A percentile compares a stretch with the other conserved stretches of the same genome.
Evolutionary conservation across 257 asterid species (phyloP).

Genomic region (Linaria vulgaris): DNA sequence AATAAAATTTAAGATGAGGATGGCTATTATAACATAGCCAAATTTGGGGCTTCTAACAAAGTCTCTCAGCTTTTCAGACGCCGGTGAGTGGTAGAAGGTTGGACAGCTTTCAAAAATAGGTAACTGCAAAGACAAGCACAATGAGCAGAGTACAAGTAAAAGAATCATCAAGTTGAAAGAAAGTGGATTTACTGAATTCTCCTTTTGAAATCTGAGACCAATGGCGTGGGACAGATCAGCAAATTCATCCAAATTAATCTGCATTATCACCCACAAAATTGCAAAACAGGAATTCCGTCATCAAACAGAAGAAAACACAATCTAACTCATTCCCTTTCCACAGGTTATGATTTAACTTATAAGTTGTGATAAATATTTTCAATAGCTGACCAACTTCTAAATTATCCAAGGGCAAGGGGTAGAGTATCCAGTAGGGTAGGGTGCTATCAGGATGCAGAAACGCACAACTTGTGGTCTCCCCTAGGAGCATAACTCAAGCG

Average conservation of each 20-base stretch:
- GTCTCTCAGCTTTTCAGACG: conserved; percentile 64
- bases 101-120: conserved; percentile 75
- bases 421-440: too few relatives aligned
- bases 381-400: too few relatives aligned
- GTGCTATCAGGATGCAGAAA: too few relatives aligned
- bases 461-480: too few relatives aligned
- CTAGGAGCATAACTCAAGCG: too few relatives aligned
- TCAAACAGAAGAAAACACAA: background rate
- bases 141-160: conserved; percentile 24
- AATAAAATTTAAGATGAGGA: conserved; percentile 72
- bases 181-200: conserved; percentile 64
- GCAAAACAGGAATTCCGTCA: background rate
- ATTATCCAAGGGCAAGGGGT: too few relatives aligned
- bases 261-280: conserved; percentile 33
- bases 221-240: conserved; percentile 84
- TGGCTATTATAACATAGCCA: conserved; percentile 56
- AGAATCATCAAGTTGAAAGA: conserved; percentile 22
- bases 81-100: conserved; percentile 59
- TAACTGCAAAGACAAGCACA: conserved; percentile 49
- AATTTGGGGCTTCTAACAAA: conserved; percentile 68
- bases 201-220: conserved; percentile 92
- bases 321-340: too few relatives aligned
- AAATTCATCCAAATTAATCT: conserved; percentile 91
- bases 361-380: too few relatives aligned
- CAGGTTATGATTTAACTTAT: too few relatives aligned